Base-by-base conservation (phyloP, 1,139 yeast genomes). In the Suhomyces terraborum region DNA sequence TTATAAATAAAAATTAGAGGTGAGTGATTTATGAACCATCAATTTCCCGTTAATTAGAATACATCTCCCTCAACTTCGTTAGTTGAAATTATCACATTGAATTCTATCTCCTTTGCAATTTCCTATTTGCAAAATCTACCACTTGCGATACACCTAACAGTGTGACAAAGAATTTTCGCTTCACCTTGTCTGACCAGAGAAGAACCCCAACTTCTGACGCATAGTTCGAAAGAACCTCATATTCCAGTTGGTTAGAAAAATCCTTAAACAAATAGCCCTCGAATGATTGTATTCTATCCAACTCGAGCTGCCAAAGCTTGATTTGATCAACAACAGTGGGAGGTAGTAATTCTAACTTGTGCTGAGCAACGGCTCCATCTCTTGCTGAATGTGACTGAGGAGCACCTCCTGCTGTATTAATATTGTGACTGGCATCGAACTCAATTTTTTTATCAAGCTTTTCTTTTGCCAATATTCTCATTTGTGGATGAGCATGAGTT, bases 291-390 rank as follows among this genome's bases (percentile, higher is more conserved):
- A 93, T 87, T 64, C 99, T 78, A 60, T 93, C 98, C 69, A 91
- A 67, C 59, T 93, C 99, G 48, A 93, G 72, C 66, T 93, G 98
- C 99, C 99, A 93, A 42, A 93, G 72, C 57, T 83, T 84, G 51
- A 93, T 88, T 61, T 93, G 99, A 64, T 93, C 99, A 1, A 88
- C 89, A 7, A 93, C 96, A 0, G 96, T 94, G 0, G 98, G 96
- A 3, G 98, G 98, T 9, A 93, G 66, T 13, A 89, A 69, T 55
- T 84, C 89, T 27, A 84, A 60, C 43, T 62, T 61, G 45, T 75
- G 79, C 46, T 71, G 72, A 13, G 69, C 66, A 16, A 56, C 52
- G 20, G 59, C 44, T 23, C 61, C 64, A 28, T 53, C 50, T 9
- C 55, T 56, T 2, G 55, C 42, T 1, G 51, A 42, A 45, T 67